Conservation (phyloP, 2,329 filamentous ascomycete genomes). For the Diaporthe citriasiana region DNA sequence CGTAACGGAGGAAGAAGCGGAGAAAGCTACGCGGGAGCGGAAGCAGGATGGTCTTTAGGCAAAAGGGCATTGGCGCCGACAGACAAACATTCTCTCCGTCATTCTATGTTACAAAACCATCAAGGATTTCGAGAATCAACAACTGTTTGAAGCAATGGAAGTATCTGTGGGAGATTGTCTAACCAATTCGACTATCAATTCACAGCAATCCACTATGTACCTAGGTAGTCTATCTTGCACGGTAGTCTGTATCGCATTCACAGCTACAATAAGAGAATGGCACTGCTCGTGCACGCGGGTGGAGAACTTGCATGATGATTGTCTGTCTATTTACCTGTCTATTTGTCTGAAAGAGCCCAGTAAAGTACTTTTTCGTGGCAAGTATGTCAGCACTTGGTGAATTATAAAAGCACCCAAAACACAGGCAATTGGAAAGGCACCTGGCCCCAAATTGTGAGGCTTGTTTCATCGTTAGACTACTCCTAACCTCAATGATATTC, state of each 20-base stretch:
- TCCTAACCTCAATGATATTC: not conserved
- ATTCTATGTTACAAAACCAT: not conserved
- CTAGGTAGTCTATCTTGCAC: no score
- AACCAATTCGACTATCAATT: not conserved
- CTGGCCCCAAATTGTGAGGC: not conserved
- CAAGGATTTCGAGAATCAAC: not conserved
- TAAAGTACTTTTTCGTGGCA: not conserved
- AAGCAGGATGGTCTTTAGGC: constrained; percentile 7
- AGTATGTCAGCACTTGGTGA: not conserved
- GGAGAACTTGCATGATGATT: no score
- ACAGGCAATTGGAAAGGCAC: not conserved
- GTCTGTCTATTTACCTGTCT: no score
- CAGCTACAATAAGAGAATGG: no score
- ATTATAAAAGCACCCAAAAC: not conserved
- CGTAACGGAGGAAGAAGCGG: constrained; percentile 38
- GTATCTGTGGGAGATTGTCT: not conserved
- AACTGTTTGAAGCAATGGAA: not conserved
- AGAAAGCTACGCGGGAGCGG: constrained; percentile 1
- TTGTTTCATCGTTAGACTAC: not conserved
- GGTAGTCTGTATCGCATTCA: not conserved
- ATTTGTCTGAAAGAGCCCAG: not conserved
- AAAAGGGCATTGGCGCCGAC: not conserved
- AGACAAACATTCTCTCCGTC: not conserved
- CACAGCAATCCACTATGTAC: not conserved
- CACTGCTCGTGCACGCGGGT: not conserved